Evolutionary conservation across 805 yeast species (phyloP).

Genomic region (Ogataea naganishii): DNA sequence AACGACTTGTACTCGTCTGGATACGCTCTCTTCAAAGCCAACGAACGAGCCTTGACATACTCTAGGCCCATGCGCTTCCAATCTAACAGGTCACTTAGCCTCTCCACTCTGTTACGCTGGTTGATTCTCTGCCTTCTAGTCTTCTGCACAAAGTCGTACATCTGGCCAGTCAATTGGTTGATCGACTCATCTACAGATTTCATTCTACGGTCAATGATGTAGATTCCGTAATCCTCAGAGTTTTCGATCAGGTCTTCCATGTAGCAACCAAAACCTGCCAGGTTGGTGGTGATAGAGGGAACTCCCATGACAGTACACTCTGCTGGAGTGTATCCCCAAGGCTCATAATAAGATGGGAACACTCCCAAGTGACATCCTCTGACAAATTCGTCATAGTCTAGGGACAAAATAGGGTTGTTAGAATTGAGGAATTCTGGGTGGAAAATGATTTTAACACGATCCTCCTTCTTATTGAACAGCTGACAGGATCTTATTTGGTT

Average conservation of each 20-base stretch:
- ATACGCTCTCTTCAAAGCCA: conserved; percentile 88
- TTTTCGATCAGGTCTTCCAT: conserved; percentile 97
- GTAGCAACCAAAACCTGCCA: conserved; percentile 96
- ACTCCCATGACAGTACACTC: conserved; percentile 99
- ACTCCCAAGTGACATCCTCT: conserved; percentile 98
- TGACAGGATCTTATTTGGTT: conserved; percentile 88
- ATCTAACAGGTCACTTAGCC: conserved; percentile 85
- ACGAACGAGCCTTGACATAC: conserved; percentile 87
- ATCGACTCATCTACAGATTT: conserved; percentile 90
- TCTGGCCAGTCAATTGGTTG: conserved; percentile 78
- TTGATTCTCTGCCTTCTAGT: conserved; percentile 95
- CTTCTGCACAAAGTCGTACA: conserved; percentile 83
- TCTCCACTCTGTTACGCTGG: conserved; percentile 94
- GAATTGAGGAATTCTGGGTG: conserved; percentile 96
- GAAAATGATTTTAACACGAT: conserved; percentile 90
- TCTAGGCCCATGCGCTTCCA: conserved; percentile 99
- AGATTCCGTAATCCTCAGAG: conserved; percentile 92
- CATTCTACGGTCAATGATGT: conserved; percentile 90
- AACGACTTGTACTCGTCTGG: conserved; percentile 65
- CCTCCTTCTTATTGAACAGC: conserved; percentile 81
- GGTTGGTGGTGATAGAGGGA: conserved; percentile 91
- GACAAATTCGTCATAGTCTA: conserved; percentile 96
- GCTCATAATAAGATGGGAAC: conserved; percentile 97
- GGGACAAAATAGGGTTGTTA: conserved; percentile 84
- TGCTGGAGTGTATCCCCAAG: conserved; percentile 99